phyloP scores from a whole-genome alignment of 371 early-diverging fungal genomes.

The Syncephalis fuscata region DNA sequence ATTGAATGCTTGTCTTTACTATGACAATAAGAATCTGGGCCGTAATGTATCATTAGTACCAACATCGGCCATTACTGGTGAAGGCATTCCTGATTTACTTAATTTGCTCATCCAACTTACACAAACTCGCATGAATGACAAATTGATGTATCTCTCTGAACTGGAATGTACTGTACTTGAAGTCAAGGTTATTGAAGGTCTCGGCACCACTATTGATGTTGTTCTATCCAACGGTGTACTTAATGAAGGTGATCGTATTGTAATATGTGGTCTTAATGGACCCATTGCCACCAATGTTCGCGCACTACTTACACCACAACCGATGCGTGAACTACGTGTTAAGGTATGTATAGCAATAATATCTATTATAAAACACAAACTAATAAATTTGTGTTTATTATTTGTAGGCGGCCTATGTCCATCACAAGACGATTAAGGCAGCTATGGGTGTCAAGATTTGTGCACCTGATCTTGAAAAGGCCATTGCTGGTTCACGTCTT shows the following conservation, averaged over 20 bases:
- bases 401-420: constrained; percentile 64
- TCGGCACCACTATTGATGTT: constrained; percentile 98
- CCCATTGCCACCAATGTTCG: constrained; percentile 93
- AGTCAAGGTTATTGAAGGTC: constrained; percentile 99
- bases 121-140: constrained; percentile 88
- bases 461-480: constrained; percentile 94
- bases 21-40: constrained; percentile 90
- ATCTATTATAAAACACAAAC: too few species aligned
- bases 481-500: constrained; percentile 97
- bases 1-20: constrained; percentile 89
- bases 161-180: constrained; percentile 99
- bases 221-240: constrained; percentile 96
- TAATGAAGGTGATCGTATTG: constrained; percentile 96
- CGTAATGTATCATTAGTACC: constrained; percentile 97
- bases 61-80: constrained; percentile 98
- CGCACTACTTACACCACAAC: constrained; percentile 96
- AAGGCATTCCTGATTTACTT: constrained; percentile 98
- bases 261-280: constrained; percentile 93
- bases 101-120: constrained; percentile 86
- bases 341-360: constrained; percentile 21
- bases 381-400: too few species aligned
- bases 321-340: constrained; percentile 95
- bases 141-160: constrained; percentile 91
- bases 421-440: constrained; percentile 96
- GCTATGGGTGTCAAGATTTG: constrained; percentile 96